These are phyloP conservation scores for Verticillium nonalfalfae DNA, from an alignment of 2,329 filamentous ascomycete species.

Conservation along the genomic window DNA sequence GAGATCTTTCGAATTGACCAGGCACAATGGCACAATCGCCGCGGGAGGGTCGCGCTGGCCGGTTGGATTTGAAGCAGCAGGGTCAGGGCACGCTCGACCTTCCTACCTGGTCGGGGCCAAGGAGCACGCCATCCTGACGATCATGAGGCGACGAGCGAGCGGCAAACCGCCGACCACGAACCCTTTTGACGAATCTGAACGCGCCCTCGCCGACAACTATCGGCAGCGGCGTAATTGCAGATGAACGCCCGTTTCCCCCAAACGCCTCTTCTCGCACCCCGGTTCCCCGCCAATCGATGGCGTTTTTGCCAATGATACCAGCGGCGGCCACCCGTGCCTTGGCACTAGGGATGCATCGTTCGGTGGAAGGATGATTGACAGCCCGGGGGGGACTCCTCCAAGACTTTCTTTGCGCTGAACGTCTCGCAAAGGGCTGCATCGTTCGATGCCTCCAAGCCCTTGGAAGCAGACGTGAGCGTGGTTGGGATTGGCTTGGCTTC, in stretches of 20 bases:
- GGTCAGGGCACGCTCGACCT: conserved; percentile 1
- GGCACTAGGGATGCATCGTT: no score
- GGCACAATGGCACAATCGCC: conserved; percentile 2
- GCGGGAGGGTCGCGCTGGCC: not conserved
- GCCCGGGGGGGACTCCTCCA: no score
- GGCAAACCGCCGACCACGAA: not conserved
- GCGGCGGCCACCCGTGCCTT: not conserved
- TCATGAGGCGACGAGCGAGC: not conserved
- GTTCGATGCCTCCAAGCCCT: not conserved
- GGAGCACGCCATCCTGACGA: conserved; percentile 3
- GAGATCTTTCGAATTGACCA: not conserved
- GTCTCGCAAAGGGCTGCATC: not conserved
- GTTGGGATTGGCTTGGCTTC: not conserved
- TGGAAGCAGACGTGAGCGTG: not conserved
- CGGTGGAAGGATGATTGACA: no score
- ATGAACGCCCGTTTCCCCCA: not conserved
- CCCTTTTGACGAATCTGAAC: not conserved
- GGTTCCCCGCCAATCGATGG: not conserved
- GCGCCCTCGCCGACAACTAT: not conserved
- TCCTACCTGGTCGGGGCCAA: conserved; percentile 1
- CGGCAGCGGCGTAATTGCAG: not conserved
- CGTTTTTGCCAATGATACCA: not conserved
- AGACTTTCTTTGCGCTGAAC: not conserved
- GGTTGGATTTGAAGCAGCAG: not conserved
- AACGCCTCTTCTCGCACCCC: not conserved